Evolutionary conservation across 106 monocot species (phyloP).

Genomic region (Dendrobium officinale): DNA sequence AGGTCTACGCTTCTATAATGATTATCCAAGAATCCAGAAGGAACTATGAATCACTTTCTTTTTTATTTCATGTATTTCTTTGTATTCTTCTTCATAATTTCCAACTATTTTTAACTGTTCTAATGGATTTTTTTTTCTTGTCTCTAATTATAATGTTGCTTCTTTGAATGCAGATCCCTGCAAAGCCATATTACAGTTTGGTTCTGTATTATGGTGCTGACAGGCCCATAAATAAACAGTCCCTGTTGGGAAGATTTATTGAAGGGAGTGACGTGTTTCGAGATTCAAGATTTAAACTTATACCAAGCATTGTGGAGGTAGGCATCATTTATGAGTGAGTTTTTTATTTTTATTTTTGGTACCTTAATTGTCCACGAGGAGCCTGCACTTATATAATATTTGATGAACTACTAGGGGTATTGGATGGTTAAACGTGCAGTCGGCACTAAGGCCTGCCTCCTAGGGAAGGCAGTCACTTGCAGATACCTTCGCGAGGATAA

Average conservation of each 20-base stretch:
- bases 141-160: neutral
- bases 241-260: conserved; percentile 73
- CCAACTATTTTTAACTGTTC: neutral
- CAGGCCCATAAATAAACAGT: conserved; percentile 69
- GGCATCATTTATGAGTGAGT: conserved; percentile 5
- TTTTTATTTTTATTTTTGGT: neutral
- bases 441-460: conserved; percentile 86
- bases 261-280: conserved; percentile 78
- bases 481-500: conserved; percentile 85
- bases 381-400: conserved; percentile 9
- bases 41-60: neutral
- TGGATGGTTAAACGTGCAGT: conserved; percentile 99
- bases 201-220: conserved; percentile 83
- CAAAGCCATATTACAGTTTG: conserved; percentile 87
- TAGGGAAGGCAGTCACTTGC: conserved; percentile 94
- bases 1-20: no score
- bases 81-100: neutral
- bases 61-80: neutral
- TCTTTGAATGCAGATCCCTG: conserved; percentile 59
- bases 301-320: conserved; percentile 91
- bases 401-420: conserved; percentile 54
- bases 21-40: no score
- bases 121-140: neutral
- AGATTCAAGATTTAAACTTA: conserved; percentile 92
- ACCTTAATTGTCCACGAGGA: neutral